These are phyloP conservation scores for Lachancea fermentati DNA, from an alignment of 805 yeast species.

Conservation along the genomic window DNA sequence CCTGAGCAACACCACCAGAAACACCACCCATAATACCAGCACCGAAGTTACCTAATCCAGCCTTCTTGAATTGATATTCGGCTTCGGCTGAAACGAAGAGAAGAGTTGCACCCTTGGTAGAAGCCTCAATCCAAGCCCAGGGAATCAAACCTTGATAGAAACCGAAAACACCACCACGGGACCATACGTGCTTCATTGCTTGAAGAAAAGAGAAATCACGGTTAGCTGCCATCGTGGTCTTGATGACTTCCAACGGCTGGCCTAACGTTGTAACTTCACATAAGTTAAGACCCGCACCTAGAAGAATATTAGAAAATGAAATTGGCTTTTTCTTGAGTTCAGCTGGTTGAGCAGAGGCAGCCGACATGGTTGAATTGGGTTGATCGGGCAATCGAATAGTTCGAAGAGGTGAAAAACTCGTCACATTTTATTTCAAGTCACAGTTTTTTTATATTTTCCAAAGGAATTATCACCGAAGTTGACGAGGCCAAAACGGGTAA, in stretches of 20 bases:
- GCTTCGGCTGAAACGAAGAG: constrained; percentile 90
- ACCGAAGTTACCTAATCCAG: constrained; percentile 66
- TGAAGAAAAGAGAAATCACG: constrained; percentile 61
- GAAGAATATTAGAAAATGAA: constrained; percentile 78
- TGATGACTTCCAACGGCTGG: constrained; percentile 92
- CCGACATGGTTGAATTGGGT: constrained; percentile 38
- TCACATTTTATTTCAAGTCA: too few species aligned
- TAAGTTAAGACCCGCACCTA: constrained; percentile 90
- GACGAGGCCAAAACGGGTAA: too few species aligned
- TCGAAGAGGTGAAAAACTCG: too few species aligned
- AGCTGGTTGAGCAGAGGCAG: constrained; percentile 34
- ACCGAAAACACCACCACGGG: constrained; percentile 88
- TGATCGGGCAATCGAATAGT: too few species aligned
- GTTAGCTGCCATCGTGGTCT: constrained; percentile 98
- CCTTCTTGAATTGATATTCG: constrained; percentile 63
- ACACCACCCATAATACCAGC: constrained; percentile 96
- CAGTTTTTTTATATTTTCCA: too few species aligned
- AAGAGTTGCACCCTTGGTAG: constrained; percentile 97
- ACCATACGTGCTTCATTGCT: constrained; percentile 74
- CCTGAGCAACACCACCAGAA: constrained; percentile 93
- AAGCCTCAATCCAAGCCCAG: constrained; percentile 99
- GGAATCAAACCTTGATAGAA: constrained; percentile 97
- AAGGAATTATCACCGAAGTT: too few species aligned
- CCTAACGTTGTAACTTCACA: constrained; percentile 93
- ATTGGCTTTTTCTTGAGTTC: constrained; percentile 73